These are phyloP conservation scores for Oenanthe javanica DNA, from an alignment of 140 eudicot genomes.

Conservation along the genomic window DNA sequence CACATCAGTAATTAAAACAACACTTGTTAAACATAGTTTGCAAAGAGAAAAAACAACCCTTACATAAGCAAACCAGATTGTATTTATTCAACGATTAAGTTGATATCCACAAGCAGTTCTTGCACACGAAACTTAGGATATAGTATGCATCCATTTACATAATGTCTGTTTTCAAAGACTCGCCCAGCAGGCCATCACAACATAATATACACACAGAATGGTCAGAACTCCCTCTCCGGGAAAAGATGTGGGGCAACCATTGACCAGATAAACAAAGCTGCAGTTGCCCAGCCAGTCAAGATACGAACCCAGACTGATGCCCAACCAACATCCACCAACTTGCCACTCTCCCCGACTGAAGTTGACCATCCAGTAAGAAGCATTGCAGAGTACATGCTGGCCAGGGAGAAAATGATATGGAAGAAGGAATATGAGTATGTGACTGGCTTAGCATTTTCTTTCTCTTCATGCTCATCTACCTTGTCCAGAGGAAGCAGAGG, in stretches of 20 bases:
- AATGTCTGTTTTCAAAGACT: background rate
- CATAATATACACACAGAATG: background rate
- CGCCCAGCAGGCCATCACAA: background rate
- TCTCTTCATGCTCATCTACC: slow-evolving; percentile 63
- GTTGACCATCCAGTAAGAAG: slow-evolving; percentile 98
- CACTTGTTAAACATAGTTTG: background rate
- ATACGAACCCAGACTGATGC: slow-evolving; percentile 97
- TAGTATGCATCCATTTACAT: background rate
- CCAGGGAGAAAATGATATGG: slow-evolving; percentile 91
- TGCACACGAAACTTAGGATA: background rate
- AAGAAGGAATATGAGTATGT: slow-evolving; percentile 85
- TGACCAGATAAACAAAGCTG: slow-evolving; percentile 84
- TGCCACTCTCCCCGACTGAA: slow-evolving; percentile 90
- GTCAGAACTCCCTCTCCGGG: slow-evolving; percentile 89
- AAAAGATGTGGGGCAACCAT: slow-evolving; percentile 80
- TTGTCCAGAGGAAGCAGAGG: slow-evolving; percentile 91
- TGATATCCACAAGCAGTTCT: background rate
- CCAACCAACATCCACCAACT: slow-evolving; percentile 96
- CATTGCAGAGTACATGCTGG: slow-evolving; percentile 99
- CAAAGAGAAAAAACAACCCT: background rate
- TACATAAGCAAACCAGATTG: slow-evolving; percentile 1
- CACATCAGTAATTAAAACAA: background rate
- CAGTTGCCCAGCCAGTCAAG: slow-evolving; percentile 93
- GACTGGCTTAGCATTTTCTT: slow-evolving; percentile 62
- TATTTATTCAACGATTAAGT: background rate